A percentile compares a stretch with the other conserved stretches of the same genome.
Conservation (phyloP, 2,329 filamentous ascomycete species). For the Phoma sp. region DNA sequence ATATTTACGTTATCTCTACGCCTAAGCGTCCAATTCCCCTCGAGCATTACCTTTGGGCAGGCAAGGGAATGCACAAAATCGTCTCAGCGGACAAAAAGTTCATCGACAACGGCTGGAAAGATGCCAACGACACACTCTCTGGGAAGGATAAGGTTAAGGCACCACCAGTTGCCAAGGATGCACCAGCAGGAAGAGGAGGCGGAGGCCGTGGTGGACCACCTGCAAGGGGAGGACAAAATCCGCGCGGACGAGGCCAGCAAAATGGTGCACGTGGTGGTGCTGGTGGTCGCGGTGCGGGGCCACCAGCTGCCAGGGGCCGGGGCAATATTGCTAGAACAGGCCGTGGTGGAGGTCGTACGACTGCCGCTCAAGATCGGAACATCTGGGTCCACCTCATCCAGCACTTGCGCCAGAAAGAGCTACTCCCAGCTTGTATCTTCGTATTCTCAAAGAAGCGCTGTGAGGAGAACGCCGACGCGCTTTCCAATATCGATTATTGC, state of each 20-base stretch:
- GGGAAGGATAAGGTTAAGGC: constrained; percentile 79
- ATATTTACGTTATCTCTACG: constrained; percentile 98
- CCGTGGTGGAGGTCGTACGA: constrained; percentile 82
- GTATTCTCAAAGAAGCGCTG: constrained; percentile 98
- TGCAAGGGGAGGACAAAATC: constrained; percentile 58
- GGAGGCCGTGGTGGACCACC: constrained; percentile 52
- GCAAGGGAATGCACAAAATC: constrained; percentile 91
- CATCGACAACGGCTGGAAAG: constrained; percentile 91
- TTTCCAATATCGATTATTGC: constrained; percentile 94
- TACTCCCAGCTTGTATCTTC: constrained; percentile 94
- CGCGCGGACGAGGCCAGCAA: constrained; percentile 56
- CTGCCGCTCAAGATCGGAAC: constrained; percentile 91
- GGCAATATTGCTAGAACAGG: constrained; percentile 93
- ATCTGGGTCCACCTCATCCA: constrained; percentile 97
- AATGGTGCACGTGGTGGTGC: constrained; percentile 53
- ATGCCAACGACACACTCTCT: constrained; percentile 81
- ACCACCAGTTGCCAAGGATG: constrained; percentile 57
- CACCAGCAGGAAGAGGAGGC: constrained; percentile 60
- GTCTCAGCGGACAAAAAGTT: constrained; percentile 93
- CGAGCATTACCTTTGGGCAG: constrained; percentile 96
- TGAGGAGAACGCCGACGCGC: constrained; percentile 93
- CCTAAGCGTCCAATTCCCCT: constrained; percentile 92
- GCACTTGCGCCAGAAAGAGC: constrained; percentile 81
- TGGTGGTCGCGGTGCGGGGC: constrained; percentile 64
- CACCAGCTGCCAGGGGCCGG: constrained; percentile 62